Base-by-base conservation (phyloP, 805 yeast species). In the Kluyveromyces siamensis region DNA sequence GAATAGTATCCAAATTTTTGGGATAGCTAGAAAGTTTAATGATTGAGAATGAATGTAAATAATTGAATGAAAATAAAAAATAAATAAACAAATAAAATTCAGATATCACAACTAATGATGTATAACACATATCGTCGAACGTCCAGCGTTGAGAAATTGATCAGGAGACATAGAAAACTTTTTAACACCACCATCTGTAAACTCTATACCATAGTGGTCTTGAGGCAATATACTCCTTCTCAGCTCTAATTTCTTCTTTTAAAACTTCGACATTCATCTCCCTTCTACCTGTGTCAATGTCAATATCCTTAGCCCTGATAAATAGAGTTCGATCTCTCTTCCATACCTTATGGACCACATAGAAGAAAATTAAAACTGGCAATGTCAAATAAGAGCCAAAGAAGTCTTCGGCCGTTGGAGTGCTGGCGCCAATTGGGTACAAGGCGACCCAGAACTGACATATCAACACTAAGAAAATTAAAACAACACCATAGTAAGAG, bases 381-480 rank as follows among this genome's bases (percentile, higher is more conserved):
- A 74, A 72, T 9, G 87, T 78, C 55, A 86, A 69, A 65, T 81
- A 85, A 27, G 77, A 70, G 60, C 75, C 69, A 71, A 86, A 87
- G 73, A 86, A 87, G 41, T 58, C 66, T 38, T 66, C 58, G 10
- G 86, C 84, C 60, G 68, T 72, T 48, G 84, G 78, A 7, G 35
- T 30, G 11, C 66, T 44, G 7, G 51, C 70, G 13, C 80, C 79
- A 45, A 80, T 59, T 46, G 95, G 95, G 73, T 73, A 86, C 40
- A 84, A 68, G 6, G 93, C 89, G 50, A 83, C 74, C 87, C 90
- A 87, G 72, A 87, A 84, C 68, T 85, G 89, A 35, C 87, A 85
- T 48, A 77, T 69, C 50, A 87, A 71, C 53, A 87, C 80, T 47
- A 83, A 63, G 37, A 74, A 36, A 62, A 80, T 81, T 59, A 87